Base-by-base conservation (phyloP, 805 yeast species). In the Candida nonsorbophila region DNA sequence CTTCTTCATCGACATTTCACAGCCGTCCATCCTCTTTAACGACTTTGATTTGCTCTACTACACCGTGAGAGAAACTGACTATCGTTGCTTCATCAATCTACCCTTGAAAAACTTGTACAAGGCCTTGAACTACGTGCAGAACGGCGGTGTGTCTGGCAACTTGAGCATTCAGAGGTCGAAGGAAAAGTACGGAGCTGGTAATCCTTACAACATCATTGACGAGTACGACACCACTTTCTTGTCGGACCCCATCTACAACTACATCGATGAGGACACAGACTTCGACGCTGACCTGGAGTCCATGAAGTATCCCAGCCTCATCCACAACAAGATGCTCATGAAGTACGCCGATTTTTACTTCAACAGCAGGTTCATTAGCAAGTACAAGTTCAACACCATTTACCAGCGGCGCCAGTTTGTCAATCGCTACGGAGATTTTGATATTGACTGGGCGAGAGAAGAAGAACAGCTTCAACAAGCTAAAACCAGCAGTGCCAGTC, bases 71-170 rank as follows among this genome's bases (percentile, higher is more conserved):
- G 68, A 63, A 33, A 58, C 62, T 1, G 57, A 64, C 34, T 64
- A 59, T 39, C 48, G 67, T 50, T 36, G 47, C 37, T 44, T 72
- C 37, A 64, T 72, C 11, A 70, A 73, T 38, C 41, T 63, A 6
- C 63, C 73, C 4, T 47, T 72, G 22, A 69, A 69, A 29, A 61
- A 63, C 25, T 49, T 72, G 7, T 71, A 69, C 45, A 64, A 63
- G 37, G 71, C 72, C 2, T 51, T 73, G 23, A 57, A 67, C 27
- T 39, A 48, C 25, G 59, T 55, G 12, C 67, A 61, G 30, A 51
- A 46, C 33, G 53, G 52, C 5, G 53, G 47, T 7, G 32, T 30
- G 14, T 32, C 36, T 16, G 48, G 41, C 22, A 35, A 40, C 22
- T 23, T 34, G 7, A 41, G 45, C 25, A 27, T 40, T 14, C 45